Conservation (phyloP, 306 rosid genomes). For the Herpetospermum pedunculosum region DNA sequence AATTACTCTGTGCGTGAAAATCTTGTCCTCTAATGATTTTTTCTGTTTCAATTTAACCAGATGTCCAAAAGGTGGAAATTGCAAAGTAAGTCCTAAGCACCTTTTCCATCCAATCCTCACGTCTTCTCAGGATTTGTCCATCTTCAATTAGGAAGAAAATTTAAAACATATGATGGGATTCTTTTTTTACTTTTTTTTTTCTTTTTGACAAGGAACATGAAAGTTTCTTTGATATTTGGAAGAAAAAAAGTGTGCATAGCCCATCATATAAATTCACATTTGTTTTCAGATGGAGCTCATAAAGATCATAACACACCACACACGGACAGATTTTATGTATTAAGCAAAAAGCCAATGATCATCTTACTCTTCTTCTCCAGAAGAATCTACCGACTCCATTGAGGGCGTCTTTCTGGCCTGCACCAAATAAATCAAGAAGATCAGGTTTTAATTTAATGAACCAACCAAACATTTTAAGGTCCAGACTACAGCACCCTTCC, state of each 20-base stretch:
- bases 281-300: not conserved
- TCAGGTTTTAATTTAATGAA: not conserved
- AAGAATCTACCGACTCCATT: slow-evolving; percentile 90
- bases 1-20: not conserved
- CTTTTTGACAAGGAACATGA: not conserved
- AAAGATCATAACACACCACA: not conserved
- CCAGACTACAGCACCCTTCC: not conserved
- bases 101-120: not conserved
- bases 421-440: slow-evolving; percentile 13
- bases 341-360: not conserved
- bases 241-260: not conserved
- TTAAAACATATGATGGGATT: not conserved
- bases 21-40: not conserved
- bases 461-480: not conserved
- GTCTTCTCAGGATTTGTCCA: not conserved
- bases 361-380: slow-evolving; percentile 99
- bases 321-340: not conserved
- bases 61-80: not conserved
- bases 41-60: not conserved
- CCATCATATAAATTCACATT: not conserved
- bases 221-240: not conserved
- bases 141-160: not conserved
- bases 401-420: slow-evolving; percentile 91
- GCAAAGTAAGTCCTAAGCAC: not conserved
- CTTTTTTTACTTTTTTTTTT: too few species aligned